Base-by-base conservation (phyloP, 192 early-diverging fungal species). In the Backusella sp. region DNA sequence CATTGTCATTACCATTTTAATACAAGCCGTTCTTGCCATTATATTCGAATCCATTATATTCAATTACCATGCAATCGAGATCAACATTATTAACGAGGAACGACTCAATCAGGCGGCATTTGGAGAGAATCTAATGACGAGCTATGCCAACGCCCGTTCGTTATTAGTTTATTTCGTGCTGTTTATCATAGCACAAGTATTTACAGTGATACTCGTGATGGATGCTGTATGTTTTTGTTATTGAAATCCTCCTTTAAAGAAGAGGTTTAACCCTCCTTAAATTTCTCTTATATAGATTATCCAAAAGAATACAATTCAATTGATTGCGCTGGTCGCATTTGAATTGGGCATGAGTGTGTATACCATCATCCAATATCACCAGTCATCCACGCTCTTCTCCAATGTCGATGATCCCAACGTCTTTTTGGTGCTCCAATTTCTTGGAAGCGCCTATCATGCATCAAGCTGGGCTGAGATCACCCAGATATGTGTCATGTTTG, bases 261-360 rank as follows among this genome's bases (percentile, higher is more conserved):
- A 32, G 32, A 3, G 32, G n/a, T n/a, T n/a, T 32, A 30, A 17
- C 4, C 4, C 34, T 72, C 28, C 62, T 32, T 44, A 35, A 34
- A 52, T 37, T 32, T 66, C 28, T 30, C 15, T 34, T 53, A 3
- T 62, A 23, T 62, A 94, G 88, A 91, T 96, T 49, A 92, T 88
- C 73, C 90, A 96, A 84, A 90, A 97, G 81, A 98, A 98, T 86
- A 95, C 96, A 11, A 96, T 98, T 71, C 96, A 98, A 77, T 91
- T 96, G 56, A 90, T 95, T 65, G 88, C 88, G n/a, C 86, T 92
- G 21, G 86, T 91, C 14, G 74, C 86, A 68, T 93, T 93, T 80
- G 91, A 94, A 78, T 76, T 87, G 39, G 84, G 84, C 68, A 86
- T 90, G 73, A 84, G 87, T 41, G 85, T 79, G 9, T 95, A 95